A percentile compares a stretch with the other conserved stretches of the same genome.
phyloP scores from a whole-genome alignment of 2,329 filamentous ascomycete genomes.

The Grosmannia serpens region DNA sequence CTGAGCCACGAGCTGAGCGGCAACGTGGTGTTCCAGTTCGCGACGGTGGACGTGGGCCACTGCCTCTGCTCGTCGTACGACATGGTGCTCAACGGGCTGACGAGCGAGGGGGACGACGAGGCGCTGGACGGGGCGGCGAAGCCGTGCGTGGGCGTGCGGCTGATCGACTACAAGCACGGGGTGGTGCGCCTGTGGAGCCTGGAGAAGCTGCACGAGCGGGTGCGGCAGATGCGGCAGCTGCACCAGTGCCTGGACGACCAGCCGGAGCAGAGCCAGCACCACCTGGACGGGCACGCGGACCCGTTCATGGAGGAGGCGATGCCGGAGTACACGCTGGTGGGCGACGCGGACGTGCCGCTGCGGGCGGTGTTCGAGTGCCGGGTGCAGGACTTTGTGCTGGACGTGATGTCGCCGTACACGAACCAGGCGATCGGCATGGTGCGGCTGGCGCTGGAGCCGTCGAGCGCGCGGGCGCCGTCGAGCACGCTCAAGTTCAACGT shows the following conservation, averaged over 20 bases:
- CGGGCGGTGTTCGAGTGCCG: slow-evolving; percentile 88
- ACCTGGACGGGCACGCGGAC: slow-evolving; percentile 54
- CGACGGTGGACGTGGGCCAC: slow-evolving; percentile 80
- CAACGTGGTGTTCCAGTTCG: slow-evolving; percentile 87
- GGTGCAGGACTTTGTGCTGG: slow-evolving; percentile 86
- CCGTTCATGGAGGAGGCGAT: slow-evolving; percentile 87
- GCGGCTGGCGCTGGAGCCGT: slow-evolving; percentile 83
- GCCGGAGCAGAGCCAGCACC: slow-evolving; percentile 87
- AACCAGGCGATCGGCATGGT: slow-evolving; percentile 84
- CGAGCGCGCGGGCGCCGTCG: slow-evolving; percentile 80
- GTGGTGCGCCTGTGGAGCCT: slow-evolving; percentile 91
- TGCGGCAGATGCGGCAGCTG: slow-evolving; percentile 90
- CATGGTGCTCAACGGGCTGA: slow-evolving; percentile 83
- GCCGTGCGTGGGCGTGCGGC: slow-evolving; percentile 80
- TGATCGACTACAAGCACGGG: slow-evolving; percentile 78
- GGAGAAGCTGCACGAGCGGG: slow-evolving; percentile 77
- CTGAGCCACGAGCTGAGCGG: slow-evolving; percentile 97
- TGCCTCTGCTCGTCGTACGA: slow-evolving; percentile 89
- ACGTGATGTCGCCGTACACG: slow-evolving; percentile 87
- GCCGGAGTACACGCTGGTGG: slow-evolving; percentile 83
- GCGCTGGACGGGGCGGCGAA: slow-evolving; percentile 72
- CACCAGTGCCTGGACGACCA: slow-evolving; percentile 94
- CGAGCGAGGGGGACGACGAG: slow-evolving; percentile 71
- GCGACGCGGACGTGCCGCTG: slow-evolving; percentile 85
- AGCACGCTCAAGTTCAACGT: slow-evolving; percentile 97